Evolutionary conservation across 345 rosid species (phyloP).

Genomic region (Murraya paniculata): DNA sequence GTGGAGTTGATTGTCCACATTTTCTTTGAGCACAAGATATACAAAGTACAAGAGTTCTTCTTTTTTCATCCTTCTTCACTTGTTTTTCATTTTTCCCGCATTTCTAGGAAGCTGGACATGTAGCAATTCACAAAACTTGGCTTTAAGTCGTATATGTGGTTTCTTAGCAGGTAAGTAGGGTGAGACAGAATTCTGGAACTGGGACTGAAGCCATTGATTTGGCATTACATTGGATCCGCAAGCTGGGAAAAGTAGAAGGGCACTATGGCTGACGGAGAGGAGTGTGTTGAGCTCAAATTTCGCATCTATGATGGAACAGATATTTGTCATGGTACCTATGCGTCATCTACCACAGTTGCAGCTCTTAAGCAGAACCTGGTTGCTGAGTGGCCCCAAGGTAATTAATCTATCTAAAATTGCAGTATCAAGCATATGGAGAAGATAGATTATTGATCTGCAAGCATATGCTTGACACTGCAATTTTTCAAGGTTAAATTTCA

Average conservation of each 20-base stretch:
- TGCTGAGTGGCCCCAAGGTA: slow-evolving; percentile 51
- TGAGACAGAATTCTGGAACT: slow-evolving; percentile 14
- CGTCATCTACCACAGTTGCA: slow-evolving; percentile 32
- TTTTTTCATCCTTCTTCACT: not conserved
- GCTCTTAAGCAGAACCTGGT: slow-evolving; percentile 39
- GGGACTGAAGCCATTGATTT: slow-evolving; percentile 8
- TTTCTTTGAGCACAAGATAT: not conserved
- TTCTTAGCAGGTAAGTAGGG: slow-evolving; percentile 22
- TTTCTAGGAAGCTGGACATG: not conserved
- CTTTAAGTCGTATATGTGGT: not conserved
- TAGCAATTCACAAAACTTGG: slow-evolving; percentile 2
- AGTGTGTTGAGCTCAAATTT: slow-evolving; percentile 37
- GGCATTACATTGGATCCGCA: slow-evolving; percentile 16
- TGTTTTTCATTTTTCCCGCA: not conserved
- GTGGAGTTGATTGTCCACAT: not conserved
- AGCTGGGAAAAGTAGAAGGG: slow-evolving; percentile 22
- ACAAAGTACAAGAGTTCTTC: not conserved
- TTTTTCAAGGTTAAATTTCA: not conserved
- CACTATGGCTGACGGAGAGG: slow-evolving; percentile 27
- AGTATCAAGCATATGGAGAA: no score
- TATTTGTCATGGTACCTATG: slow-evolving; percentile 35
- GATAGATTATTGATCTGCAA: no score
- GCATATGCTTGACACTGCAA: not conserved
- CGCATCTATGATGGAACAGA: slow-evolving; percentile 44
- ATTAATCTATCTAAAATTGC: not conserved